These are phyloP conservation scores for Lactarius evosmus DNA, from an alignment of 768 basidiomycete genomes.

Conservation along the genomic window DNA sequence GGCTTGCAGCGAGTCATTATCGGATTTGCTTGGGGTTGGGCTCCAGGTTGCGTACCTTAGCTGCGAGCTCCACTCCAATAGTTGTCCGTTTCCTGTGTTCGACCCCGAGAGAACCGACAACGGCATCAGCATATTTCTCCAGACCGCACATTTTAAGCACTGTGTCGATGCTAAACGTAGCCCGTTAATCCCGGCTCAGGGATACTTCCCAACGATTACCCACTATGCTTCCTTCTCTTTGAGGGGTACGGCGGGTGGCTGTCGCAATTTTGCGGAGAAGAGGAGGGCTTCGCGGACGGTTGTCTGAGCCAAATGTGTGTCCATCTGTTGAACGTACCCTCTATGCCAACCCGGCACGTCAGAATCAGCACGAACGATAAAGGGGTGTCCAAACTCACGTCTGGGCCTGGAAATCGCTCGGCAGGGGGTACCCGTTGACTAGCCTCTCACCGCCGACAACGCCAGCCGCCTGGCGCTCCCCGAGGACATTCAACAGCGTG, in stretches of 20 bases:
- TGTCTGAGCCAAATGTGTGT: conserved; percentile 68
- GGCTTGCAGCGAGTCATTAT: conserved; percentile 43
- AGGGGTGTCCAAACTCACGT: conserved; percentile 38
- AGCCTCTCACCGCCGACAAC: conserved; percentile 42
- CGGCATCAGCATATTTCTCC: conserved; percentile 60
- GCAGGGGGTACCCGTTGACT: conserved; percentile 45
- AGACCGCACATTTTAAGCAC: conserved; percentile 62
- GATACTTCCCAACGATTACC: conserved; percentile 31
- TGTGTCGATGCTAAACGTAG: conserved; percentile 45
- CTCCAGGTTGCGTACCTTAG: conserved; percentile 44
- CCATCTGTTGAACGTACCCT: conserved; percentile 86
- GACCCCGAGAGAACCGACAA: conserved; percentile 63
- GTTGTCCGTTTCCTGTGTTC: conserved; percentile 81
- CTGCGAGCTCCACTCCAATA: conserved; percentile 84
- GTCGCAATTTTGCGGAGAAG: conserved; percentile 78
- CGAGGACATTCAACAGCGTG: conserved; percentile 49
- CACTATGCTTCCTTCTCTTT: conserved; percentile 79
- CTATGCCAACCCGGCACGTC: conserved; percentile 34
- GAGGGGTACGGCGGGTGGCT: conserved; percentile 59
- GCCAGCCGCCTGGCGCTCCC: conserved; percentile 40
- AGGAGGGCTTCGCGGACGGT: conserved; percentile 80
- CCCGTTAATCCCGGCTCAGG: neutral
- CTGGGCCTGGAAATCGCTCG: conserved; percentile 53
- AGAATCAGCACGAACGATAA: conserved; percentile 38
- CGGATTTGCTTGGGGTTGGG: neutral